These are phyloP conservation scores for Prunus yedoensis DNA, from an alignment of 331 rosid species.

Conservation along the genomic window DNA sequence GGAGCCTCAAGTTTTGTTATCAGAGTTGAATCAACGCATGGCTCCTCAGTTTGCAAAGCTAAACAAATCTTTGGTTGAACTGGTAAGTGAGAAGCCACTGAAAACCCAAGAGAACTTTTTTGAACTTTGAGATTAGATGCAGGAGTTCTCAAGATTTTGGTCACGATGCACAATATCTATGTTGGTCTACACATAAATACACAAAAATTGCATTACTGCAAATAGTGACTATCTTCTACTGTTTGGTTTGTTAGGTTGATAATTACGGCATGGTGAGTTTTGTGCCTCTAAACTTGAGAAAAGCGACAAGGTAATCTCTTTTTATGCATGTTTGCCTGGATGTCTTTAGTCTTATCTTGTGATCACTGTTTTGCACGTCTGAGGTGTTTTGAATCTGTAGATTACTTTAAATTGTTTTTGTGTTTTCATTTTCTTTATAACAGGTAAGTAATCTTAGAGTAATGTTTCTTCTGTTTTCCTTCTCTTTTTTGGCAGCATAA, in stretches of 20 bases:
- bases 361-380: not conserved
- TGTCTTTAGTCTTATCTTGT: not conserved
- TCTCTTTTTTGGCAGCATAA: constrained; percentile 48
- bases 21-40: constrained; percentile 83
- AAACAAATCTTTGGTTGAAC: constrained; percentile 84
- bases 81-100: constrained; percentile 43
- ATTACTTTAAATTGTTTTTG: not conserved
- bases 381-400: too few species aligned
- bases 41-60: constrained; percentile 85
- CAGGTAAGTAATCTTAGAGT: not conserved
- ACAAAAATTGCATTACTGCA: not conserved
- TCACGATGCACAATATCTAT: too few species aligned
- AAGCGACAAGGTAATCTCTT: constrained; percentile 64
- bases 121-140: not conserved
- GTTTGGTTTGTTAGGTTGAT: constrained; percentile 52
- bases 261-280: constrained; percentile 88
- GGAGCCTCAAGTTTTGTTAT: constrained; percentile 65
- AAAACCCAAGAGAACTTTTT: too few species aligned
- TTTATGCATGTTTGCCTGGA: not conserved
- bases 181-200: too few species aligned
- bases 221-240: not conserved
- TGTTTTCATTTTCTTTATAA: not conserved
- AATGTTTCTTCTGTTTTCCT: not conserved
- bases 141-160: not conserved
- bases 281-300: constrained; percentile 93